phyloP scores from a whole-genome alignment of 371 early-diverging fungal genomes.

The Chytridium lagenaria region DNA sequence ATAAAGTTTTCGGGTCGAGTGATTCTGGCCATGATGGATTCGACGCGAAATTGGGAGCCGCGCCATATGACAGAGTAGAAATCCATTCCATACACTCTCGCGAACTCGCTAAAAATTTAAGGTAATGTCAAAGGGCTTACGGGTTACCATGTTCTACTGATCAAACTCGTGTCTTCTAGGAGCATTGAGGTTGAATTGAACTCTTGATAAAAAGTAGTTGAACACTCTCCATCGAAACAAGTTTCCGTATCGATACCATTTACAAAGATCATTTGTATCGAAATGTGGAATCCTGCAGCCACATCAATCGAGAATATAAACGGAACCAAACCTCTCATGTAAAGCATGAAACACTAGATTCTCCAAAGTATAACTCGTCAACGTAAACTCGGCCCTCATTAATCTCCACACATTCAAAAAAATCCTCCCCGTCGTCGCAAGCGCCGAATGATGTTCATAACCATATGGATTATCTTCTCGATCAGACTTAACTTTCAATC shows the following conservation, averaged over 20 bases:
- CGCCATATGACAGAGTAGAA: constrained; percentile 84
- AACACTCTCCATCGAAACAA: constrained; percentile 66
- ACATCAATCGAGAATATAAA: neutral
- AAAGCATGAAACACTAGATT: constrained; percentile 74
- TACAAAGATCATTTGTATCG: constrained; percentile 59
- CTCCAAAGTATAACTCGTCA: constrained; percentile 80
- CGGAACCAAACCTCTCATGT: constrained; percentile 63
- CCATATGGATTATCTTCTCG: constrained; percentile 63
- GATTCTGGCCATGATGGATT: constrained; percentile 84
- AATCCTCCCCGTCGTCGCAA: constrained; percentile 76
- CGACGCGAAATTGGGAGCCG: constrained; percentile 91
- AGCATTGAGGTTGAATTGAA: constrained; percentile 70
- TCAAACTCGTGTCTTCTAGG: constrained; percentile 71
- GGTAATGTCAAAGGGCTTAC: neutral
- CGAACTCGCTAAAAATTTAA: constrained; percentile 70
- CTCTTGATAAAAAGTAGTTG: constrained; percentile 72
- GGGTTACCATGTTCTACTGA: constrained; percentile 64
- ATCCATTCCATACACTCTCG: constrained; percentile 85
- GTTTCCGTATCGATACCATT: constrained; percentile 66
- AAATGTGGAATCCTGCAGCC: constrained; percentile 69
- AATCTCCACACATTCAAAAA: constrained; percentile 88
- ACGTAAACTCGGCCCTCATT: constrained; percentile 71
- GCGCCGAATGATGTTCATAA: constrained; percentile 64
- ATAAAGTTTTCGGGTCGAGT: constrained; percentile 75
- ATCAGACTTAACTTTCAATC: constrained; percentile 37